A percentile compares a stretch with the other conserved stretches of the same genome.
Evolutionary conservation across 164 flowering plant species (phyloP).

Genomic region (Liquidambar formosana): DNA sequence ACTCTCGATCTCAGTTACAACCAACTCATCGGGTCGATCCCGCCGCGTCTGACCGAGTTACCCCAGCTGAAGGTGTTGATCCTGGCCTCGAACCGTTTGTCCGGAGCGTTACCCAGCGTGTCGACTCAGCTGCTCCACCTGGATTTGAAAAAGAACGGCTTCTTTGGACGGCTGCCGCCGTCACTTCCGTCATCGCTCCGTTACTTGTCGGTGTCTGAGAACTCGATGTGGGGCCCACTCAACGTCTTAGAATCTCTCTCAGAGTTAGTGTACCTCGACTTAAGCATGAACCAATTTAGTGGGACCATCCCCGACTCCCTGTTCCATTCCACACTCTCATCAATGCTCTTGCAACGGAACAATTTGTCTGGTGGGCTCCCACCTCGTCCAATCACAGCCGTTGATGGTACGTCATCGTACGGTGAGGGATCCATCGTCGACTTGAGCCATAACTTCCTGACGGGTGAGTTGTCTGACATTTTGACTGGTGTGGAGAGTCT

Average conservation of each 20-base stretch:
- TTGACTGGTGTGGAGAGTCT: slow-evolving; percentile 52
- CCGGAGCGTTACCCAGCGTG: slow-evolving; percentile 38
- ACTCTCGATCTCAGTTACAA: slow-evolving; percentile 74
- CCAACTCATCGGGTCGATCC: slow-evolving; percentile 52
- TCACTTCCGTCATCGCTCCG: slow-evolving; percentile 56
- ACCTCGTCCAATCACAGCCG: background rate
- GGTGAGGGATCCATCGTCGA: slow-evolving; percentile 51
- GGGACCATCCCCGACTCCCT: slow-evolving; percentile 60
- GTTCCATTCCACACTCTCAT: slow-evolving; percentile 29
- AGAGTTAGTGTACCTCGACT: slow-evolving; percentile 55
- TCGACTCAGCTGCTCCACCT: slow-evolving; percentile 46
- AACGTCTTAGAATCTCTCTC: slow-evolving; percentile 35
- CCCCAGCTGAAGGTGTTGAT: slow-evolving; percentile 46
- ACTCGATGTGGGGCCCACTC: slow-evolving; percentile 57
- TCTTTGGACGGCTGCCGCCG: slow-evolving; percentile 45
- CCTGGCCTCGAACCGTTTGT: slow-evolving; percentile 42
- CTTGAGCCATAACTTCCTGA: slow-evolving; percentile 60
- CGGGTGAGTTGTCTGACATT: slow-evolving; percentile 39
- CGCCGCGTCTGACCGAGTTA: slow-evolving; percentile 29
- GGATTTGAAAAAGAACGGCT: slow-evolving; percentile 46
- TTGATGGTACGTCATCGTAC: slow-evolving; percentile 7
- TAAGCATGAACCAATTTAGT: slow-evolving; percentile 64
- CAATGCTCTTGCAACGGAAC: slow-evolving; percentile 69
- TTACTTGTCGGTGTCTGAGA: slow-evolving; percentile 55
- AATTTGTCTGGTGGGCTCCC: slow-evolving; percentile 50